phyloP scores from a whole-genome alignment of 768 basidiomycete species.

The Boletus pseudo-olivaceus region DNA sequence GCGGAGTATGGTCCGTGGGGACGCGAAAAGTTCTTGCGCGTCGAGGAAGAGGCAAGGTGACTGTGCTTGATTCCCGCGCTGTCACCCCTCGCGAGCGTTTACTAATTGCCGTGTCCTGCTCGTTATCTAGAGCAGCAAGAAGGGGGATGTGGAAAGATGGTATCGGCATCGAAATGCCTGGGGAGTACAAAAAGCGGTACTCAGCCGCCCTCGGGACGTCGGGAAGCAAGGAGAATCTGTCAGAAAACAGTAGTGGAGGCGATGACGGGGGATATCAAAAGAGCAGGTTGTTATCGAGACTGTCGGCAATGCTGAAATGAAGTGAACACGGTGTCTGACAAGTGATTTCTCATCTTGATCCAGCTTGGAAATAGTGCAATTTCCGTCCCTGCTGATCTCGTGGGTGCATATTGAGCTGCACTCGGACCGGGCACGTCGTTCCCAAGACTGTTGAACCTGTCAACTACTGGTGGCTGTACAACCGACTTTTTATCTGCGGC shows the following conservation, averaged over 20 bases:
- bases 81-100: neutral
- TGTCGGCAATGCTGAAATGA: conserved; percentile 9
- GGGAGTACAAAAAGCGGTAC: conserved; percentile 75
- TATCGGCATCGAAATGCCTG: conserved; percentile 57
- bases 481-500: no score
- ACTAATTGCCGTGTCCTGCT: neutral
- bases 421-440: neutral
- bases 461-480: neutral
- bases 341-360: neutral
- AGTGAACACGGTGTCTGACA: neutral
- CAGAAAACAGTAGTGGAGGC: neutral
- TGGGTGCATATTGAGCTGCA: no score
- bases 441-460: no score
- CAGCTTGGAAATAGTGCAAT: neutral
- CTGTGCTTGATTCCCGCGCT: neutral
- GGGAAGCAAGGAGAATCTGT: neutral
- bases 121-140: conserved; percentile 45
- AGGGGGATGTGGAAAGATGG: conserved; percentile 76
- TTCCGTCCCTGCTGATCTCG: neutral
- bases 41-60: conserved; percentile 69
- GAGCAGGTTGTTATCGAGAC: conserved; percentile 2
- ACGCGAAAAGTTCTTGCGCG: conserved; percentile 56
- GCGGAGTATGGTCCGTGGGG: conserved; percentile 76
- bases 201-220: conserved; percentile 24
- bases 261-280: neutral